Percentiles rank a stretch among this genome's conserved stretches.
phyloP scores from a whole-genome alignment of 441 rosid species.

The Aleurites moluccanus region DNA sequence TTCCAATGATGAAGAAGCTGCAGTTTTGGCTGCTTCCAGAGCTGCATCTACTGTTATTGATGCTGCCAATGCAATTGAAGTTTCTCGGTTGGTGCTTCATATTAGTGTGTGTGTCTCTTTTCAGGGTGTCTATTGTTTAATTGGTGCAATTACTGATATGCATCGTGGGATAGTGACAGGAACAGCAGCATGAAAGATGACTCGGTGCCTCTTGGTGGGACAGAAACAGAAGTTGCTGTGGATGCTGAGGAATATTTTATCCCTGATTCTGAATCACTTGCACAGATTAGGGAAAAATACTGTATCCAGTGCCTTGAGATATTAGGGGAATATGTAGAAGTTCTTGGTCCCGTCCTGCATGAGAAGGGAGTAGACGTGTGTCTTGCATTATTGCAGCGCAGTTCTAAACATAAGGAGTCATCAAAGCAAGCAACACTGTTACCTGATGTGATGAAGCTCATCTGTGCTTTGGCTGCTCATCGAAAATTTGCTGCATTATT shows the following conservation, averaged over 20 bases:
- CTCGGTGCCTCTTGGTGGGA: slow-evolving; percentile 34
- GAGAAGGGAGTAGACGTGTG: slow-evolving; percentile 99
- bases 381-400: slow-evolving; percentile 69
- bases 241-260: slow-evolving; percentile 67
- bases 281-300: slow-evolving; percentile 83
- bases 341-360: slow-evolving; percentile 93
- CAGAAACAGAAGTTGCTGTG: slow-evolving; percentile 44
- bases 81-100: slow-evolving; percentile 59
- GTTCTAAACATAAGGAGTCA: slow-evolving; percentile 50
- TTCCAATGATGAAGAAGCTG: slow-evolving; percentile 82
- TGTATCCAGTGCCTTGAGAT: slow-evolving; percentile 92
- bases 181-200: slow-evolving; percentile 42
- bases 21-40: slow-evolving; percentile 82
- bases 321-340: slow-evolving; percentile 96
- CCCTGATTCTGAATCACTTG: slow-evolving; percentile 68
- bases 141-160: slow-evolving; percentile 26
- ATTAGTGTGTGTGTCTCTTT: background rate
- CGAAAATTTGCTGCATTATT: slow-evolving; percentile 97
- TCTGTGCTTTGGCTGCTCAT: slow-evolving; percentile 97
- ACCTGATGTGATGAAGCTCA: slow-evolving; percentile 98
- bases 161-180: slow-evolving; percentile 50
- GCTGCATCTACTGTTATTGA: slow-evolving; percentile 95
- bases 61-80: slow-evolving; percentile 79
- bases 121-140: slow-evolving; percentile 1
- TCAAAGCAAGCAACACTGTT: slow-evolving; percentile 48